Percentiles rank a stretch among this genome's conserved stretches.
These are phyloP conservation scores for Hymenoscyphus repandus DNA, from an alignment of 2,329 filamentous ascomycete species.

Conservation along the genomic window DNA sequence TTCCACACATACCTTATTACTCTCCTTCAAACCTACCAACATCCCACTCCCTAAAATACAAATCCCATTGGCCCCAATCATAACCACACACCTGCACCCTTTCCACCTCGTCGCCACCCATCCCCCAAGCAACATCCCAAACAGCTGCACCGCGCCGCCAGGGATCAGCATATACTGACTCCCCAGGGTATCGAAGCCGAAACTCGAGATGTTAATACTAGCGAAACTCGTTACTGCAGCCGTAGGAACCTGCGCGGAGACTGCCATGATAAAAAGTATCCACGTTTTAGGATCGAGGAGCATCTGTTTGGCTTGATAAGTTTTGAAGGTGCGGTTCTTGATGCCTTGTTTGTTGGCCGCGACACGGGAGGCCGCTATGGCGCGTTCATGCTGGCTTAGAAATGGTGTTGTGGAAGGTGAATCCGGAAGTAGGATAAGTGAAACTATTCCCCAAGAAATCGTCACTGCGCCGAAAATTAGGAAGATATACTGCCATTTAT, in stretches of 20 bases:
- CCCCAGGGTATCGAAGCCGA: constrained; percentile 33
- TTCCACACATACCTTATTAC: constrained; percentile 10
- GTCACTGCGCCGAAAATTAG: constrained; percentile 33
- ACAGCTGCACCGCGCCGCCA: constrained; percentile 49
- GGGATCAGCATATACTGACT: constrained; percentile 54
- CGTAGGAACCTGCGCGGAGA: constrained; percentile 29
- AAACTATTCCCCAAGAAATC: constrained; percentile 30
- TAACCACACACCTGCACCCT: constrained; percentile 42
- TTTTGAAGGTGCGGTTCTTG: constrained; percentile 44
- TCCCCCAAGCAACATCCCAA: constrained; percentile 44
- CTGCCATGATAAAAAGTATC: constrained; percentile 28
- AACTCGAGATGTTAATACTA: constrained; percentile 32
- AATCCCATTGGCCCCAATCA: constrained; percentile 48
- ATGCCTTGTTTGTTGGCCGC: constrained; percentile 52
- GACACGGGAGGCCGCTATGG: constrained; percentile 44
- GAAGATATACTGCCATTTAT: constrained; percentile 34
- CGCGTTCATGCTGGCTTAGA: constrained; percentile 35
- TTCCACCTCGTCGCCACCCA: constrained; percentile 44
- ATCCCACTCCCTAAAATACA: constrained; percentile 46
- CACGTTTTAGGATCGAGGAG: constrained; percentile 37
- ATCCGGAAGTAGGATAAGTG: constrained; percentile 43
- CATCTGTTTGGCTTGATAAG: constrained; percentile 45
- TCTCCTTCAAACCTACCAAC: constrained; percentile 42
- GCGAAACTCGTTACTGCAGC: constrained; percentile 24
- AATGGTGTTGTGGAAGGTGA: constrained; percentile 41